Base-by-base conservation (phyloP, 2,329 filamentous ascomycete genomes). In the Colletotrichum tofieldiae region DNA sequence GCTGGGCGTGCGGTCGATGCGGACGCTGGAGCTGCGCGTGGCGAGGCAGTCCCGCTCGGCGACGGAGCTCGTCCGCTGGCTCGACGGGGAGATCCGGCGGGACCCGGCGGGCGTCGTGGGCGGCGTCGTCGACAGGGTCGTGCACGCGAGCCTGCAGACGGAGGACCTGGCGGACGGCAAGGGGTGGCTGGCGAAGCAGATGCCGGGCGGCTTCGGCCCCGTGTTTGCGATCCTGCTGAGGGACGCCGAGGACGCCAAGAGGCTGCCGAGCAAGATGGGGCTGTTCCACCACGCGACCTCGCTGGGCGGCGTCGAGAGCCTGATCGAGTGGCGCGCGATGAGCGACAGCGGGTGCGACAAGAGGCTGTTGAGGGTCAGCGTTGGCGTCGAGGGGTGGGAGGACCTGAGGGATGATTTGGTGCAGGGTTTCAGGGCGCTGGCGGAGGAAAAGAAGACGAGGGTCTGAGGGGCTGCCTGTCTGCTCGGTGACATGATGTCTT, bases 251-350 rank as follows among this genome's bases (percentile, higher is more conserved):
- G 79, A 88, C 63, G 95, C 96, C 4, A 89, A 87, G 75, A 82
- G 85, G 39, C 82, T 99, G 74, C 96, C 96, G 4, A 93, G 92
- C 78, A 93, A 93, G 81, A 83, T 98, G 80, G 80, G 86, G 2
- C 87, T 98, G 55, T 98, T 98, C 85, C 94, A 98, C 77, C 96
- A 99, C 82, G 96, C 96, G 7, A 99, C 96, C 2, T 97, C 94
- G 81, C 83, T 98, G 37, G 96, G 96, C 2, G 96, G 96, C 5
- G 94, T 98, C 12, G 96, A 98, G 88, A 96, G 94, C 78, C 83
- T 98, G 85, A 95, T 99, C 77, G 96, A 99, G 88, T 99, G 96
- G 96, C 88, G 96, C 71, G 90, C 93, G 59, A 96, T 99, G 94
- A 92, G 91, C 71, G 96, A 99, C 85, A 77, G 82, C 3, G 86